These are phyloP conservation scores for Salix viminalis DNA, from an alignment of 345 rosid genomes.

Conservation along the genomic window DNA sequence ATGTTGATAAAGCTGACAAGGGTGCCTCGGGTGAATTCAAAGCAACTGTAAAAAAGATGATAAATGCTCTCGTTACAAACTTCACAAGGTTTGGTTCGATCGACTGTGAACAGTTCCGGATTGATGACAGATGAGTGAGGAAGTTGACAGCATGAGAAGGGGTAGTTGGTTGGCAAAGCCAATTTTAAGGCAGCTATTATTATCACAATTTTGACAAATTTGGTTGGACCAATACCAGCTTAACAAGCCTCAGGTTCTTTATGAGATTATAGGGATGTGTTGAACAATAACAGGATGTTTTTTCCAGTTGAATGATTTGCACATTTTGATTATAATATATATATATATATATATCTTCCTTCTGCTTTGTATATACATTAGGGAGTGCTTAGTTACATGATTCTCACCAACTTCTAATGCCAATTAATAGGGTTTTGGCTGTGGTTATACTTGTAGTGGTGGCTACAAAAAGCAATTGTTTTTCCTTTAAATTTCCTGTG, in stretches of 20 bases:
- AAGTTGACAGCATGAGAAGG: neutral
- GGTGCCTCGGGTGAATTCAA: conserved; percentile 19
- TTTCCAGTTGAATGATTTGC: no score
- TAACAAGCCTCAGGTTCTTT: neutral
- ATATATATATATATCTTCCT: no score
- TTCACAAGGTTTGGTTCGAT: conserved; percentile 35
- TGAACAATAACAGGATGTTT: no score
- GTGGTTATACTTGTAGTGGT: no score
- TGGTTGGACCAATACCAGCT: neutral
- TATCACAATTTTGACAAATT: conserved; percentile 20
- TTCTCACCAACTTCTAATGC: no score
- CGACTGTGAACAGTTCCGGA: conserved; percentile 34
- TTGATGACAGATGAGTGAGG: neutral
- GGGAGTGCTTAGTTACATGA: no score
- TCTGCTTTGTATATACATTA: no score
- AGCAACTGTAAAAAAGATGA: conserved; percentile 23
- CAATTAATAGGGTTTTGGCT: no score
- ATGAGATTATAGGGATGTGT: neutral
- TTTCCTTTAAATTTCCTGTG: no score
- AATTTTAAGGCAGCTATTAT: neutral
- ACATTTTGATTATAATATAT: no score
- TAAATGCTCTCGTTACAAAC: conserved; percentile 20
- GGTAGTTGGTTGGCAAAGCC: neutral
- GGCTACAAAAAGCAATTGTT: no score
- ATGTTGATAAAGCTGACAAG: conserved; percentile 13